A percentile compares a stretch with the other conserved stretches of the same genome.
Evolutionary conservation across 345 rosid species (phyloP).

Genomic region (Euphorbia peplus): DNA sequence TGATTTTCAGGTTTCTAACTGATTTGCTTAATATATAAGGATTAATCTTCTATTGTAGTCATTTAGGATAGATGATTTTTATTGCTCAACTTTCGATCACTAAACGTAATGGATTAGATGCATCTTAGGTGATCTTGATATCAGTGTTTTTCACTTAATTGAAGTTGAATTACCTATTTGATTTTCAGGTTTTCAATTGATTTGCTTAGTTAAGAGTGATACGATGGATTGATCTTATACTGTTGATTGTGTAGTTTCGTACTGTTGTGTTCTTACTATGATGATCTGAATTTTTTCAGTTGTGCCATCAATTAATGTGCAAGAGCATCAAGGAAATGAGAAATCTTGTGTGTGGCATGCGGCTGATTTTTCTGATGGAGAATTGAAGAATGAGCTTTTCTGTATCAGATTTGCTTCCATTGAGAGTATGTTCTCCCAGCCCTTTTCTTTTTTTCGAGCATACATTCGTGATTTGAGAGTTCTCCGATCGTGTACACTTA

Average conservation of each 20-base stretch:
- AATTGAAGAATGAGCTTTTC: conserved; percentile 71
- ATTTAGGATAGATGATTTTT: conserved; percentile 45
- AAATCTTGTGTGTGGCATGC: conserved; percentile 83
- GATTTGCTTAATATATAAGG: no score
- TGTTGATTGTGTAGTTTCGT: not conserved
- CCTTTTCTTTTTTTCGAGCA: no score
- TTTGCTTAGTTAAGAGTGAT: no score
- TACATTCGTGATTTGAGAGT: not conserved
- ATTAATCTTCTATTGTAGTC: no score
- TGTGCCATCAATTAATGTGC: conserved; percentile 46
- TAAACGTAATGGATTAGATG: no score
- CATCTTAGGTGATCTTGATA: no score
- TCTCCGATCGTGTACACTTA: not conserved
- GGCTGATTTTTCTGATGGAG: conserved; percentile 65
- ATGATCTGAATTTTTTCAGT: conserved; percentile 29
- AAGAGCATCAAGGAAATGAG: conserved; percentile 70
- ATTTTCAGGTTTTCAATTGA: no score
- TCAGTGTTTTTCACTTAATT: no score
- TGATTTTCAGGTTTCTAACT: no score
- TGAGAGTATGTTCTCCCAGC: conserved; percentile 46
- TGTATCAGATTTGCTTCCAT: conserved; percentile 69
- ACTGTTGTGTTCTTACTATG: not conserved
- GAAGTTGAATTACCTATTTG: no score
- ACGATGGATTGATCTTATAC: no score
- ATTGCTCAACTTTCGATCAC: no score